These are phyloP conservation scores for Ehretia macrophylla DNA, from an alignment of 257 asterid species.

Conservation along the genomic window DNA sequence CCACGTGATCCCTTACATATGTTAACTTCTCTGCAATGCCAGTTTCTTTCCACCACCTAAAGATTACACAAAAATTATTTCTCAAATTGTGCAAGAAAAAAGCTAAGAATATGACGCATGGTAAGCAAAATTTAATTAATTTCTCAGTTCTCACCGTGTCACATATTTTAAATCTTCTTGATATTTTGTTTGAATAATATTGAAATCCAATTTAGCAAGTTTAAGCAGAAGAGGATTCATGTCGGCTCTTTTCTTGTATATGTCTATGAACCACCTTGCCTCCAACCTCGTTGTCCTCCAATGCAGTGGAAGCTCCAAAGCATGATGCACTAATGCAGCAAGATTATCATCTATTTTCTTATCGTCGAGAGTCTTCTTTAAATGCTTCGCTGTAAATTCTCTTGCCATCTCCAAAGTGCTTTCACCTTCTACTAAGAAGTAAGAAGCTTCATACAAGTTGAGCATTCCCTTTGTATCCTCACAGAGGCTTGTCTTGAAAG, in stretches of 20 bases:
- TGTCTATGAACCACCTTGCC: slow-evolving; percentile 11
- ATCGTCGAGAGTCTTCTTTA: background rate
- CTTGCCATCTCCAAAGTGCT: slow-evolving; percentile 7
- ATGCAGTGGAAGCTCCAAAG: slow-evolving; percentile 10
- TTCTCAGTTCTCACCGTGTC: slow-evolving; percentile 13
- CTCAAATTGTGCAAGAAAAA: background rate
- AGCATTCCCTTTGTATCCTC: slow-evolving; percentile 25
- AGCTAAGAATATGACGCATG: background rate
- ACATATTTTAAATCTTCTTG: slow-evolving; percentile 11
- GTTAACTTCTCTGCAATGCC: slow-evolving; percentile 4
- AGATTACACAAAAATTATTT: background rate
- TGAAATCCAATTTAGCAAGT: slow-evolving; percentile 15
- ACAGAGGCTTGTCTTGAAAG: slow-evolving; percentile 8
- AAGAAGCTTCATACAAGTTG: slow-evolving; percentile 25
- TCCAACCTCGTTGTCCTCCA: slow-evolving; percentile 2
- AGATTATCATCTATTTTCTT: background rate
- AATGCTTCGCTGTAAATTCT: slow-evolving; percentile 5
- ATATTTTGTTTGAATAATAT: slow-evolving; percentile 12
- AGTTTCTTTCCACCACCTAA: slow-evolving; percentile 20
- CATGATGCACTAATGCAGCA: slow-evolving; percentile 1
- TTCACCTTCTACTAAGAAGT: slow-evolving; percentile 9
- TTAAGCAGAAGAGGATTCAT: slow-evolving; percentile 1
- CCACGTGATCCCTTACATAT: slow-evolving; percentile 13
- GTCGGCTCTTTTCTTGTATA: background rate
- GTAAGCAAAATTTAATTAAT: too few relatives aligned